Conservation (phyloP, 2,329 filamentous ascomycete genomes). For the Diplodia sapinea region DNA sequence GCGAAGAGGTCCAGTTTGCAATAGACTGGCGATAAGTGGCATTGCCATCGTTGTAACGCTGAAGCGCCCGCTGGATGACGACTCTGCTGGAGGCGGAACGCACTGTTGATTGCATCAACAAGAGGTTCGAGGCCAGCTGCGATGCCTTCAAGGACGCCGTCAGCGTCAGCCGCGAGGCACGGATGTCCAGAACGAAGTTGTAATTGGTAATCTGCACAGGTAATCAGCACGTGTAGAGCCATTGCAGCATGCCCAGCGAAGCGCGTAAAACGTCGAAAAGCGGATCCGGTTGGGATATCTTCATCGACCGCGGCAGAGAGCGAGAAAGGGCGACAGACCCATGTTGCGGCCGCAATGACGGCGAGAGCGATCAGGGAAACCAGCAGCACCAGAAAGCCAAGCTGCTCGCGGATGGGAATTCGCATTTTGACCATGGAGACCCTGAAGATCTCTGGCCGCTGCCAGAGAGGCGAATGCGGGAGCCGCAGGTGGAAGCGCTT, state of each 20-base stretch:
- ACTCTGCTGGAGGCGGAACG: conserved; percentile 71
- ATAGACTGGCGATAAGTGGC: conserved; percentile 35
- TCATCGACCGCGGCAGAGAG: neutral
- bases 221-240: conserved; percentile 29
- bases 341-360: conserved; percentile 78
- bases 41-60: conserved; percentile 63
- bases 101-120: conserved; percentile 77
- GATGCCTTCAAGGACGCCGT: conserved; percentile 87
- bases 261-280: neutral
- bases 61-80: conserved; percentile 59
- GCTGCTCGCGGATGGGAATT: conserved; percentile 85
- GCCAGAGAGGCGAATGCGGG: conserved; percentile 22
- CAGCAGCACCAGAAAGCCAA: conserved; percentile 78
- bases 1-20: conserved; percentile 67
- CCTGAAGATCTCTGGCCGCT: neutral
- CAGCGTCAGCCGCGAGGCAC: conserved; percentile 69
- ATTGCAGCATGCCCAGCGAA: neutral
- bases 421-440: conserved; percentile 65
- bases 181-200: conserved; percentile 64
- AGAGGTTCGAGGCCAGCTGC: conserved; percentile 77
- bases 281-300: neutral
- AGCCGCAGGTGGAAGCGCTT: neutral
- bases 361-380: conserved; percentile 76
- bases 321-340: conserved; percentile 42
- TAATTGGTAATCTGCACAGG: conserved; percentile 61